Conservation (phyloP, 2,329 filamentous ascomycete species). For the Tolypocladium amazonense region DNA sequence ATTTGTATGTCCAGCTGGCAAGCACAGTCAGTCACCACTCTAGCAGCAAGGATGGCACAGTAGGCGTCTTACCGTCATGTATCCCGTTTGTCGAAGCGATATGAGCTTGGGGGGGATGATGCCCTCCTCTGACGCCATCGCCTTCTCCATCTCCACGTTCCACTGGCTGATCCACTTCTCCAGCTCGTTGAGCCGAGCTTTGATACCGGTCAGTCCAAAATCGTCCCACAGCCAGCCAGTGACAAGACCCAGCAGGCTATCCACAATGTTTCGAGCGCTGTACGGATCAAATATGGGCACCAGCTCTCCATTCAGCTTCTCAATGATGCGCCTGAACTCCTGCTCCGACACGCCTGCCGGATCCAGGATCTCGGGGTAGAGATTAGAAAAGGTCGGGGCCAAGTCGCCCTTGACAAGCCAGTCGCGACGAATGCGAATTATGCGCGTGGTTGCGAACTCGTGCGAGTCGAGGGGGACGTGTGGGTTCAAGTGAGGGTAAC, state of each 20-base stretch:
- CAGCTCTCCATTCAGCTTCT: conserved; percentile 71
- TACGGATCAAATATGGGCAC: conserved; percentile 73
- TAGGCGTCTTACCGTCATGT: conserved; percentile 57
- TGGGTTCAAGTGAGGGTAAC: conserved; percentile 85
- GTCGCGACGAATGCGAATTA: conserved; percentile 85
- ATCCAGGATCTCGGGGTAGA: conserved; percentile 93
- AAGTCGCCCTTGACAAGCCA: conserved; percentile 86
- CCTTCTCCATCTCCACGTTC: conserved; percentile 63
- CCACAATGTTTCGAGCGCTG: conserved; percentile 64
- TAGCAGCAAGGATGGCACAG: not conserved
- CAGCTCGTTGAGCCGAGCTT: conserved; percentile 56
- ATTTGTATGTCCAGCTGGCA: conserved; percentile 71
- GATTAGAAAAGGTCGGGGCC: conserved; percentile 85
- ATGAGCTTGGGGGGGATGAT: conserved; percentile 59
- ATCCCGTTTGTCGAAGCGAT: conserved; percentile 70
- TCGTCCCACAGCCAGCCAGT: conserved; percentile 97
- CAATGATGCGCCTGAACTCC: conserved; percentile 74
- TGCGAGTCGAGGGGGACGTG: conserved; percentile 72
- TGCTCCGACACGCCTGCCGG: conserved; percentile 71
- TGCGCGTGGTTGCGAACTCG: conserved; percentile 67
- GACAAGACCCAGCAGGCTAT: conserved; percentile 65
- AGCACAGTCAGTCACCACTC: conserved; percentile 4
- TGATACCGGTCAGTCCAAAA: conserved; percentile 64
- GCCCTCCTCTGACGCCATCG: conserved; percentile 37
- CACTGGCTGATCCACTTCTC: conserved; percentile 80